Evolutionary conservation across 106 monocot species (phyloP), one percentile per base, ranked within the genome.

Genomic region (Apostasia shenzhenica): DNA sequence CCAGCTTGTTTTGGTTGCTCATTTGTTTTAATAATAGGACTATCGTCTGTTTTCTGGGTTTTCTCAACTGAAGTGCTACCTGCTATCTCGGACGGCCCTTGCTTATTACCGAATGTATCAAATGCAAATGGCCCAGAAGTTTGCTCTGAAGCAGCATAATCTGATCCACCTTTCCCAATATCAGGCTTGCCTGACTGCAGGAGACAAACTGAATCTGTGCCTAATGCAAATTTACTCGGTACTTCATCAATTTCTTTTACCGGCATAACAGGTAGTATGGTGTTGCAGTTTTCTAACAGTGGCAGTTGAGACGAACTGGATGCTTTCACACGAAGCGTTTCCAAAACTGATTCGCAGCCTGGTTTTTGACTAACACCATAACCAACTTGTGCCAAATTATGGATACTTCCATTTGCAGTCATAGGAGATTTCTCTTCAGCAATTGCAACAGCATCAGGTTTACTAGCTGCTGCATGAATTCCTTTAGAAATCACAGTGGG

Each of bases 311-410:
- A 75, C n/a, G 52, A 78, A 46, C 49, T 73, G 14, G 61, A 54
- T 13, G 63, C 4, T 46, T 58, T 77, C 44, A 39, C 41, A 12
- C 71, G 39, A 47, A 37, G 66, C 37, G 59, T 8, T 8, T 78
- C 87, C 63, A 41, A 61, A 10, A 49, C 75, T 65, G 62, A 67
- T 10, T 71, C 73, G 14, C 64, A 56, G 55, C 76, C 73, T 71
- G 72, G 60, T 45, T 47, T 46, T 40, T 65, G 50, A 55, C 56
- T 63, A 38, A 46, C 58, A 26, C 78, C 57, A 63, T 57, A 53
- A 14, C 50, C 45, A 59, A 41, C 4, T n/a, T 61, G 5, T 14
- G 68, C 2, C 41, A 11, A 70, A 61, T 69, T 66, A 46, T 57
- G 13, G 57, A 11, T 47, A 14, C 14, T 54, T 11, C 57, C 61